phyloP scores from a whole-genome alignment of 768 basidiomycete genomes.

The Termitomyces sp. region DNA sequence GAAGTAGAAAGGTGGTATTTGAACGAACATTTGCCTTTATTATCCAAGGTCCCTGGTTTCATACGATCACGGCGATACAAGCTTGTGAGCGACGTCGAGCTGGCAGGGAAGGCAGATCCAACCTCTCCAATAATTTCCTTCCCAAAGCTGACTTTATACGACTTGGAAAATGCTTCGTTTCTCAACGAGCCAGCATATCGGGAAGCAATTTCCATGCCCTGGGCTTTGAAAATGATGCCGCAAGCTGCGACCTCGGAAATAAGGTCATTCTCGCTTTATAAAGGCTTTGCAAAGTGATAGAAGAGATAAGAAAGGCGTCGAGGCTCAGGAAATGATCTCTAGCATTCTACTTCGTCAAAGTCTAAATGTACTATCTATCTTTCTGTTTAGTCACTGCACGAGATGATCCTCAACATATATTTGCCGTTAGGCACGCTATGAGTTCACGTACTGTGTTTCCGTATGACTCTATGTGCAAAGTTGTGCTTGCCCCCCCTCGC shows the following conservation, averaged over 20 bases:
- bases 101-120: constrained; percentile 11
- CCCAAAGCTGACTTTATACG: constrained; percentile 11
- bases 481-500: constrained; percentile 40
- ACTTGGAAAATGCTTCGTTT: constrained; percentile 11
- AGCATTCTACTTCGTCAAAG: neutral
- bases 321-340: neutral
- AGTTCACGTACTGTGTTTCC: constrained; percentile 21
- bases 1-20: constrained; percentile 27
- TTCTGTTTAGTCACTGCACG: neutral
- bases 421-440: neutral
- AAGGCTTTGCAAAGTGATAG: constrained; percentile 5
- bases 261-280: constrained; percentile 11
- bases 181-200: constrained; percentile 3
- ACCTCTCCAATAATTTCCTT: neutral
- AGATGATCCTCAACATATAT: neutral
- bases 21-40: constrained; percentile 22
- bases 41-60: constrained; percentile 27
- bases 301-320: neutral
- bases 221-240: constrained; percentile 5
- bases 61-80: constrained; percentile 23
- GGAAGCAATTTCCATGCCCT: constrained; percentile 7
- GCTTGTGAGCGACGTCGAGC: constrained; percentile 12
- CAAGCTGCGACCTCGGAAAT: neutral
- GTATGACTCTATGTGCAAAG: constrained; percentile 42
- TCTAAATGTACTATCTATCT: neutral